A percentile compares a stretch with the other conserved stretches of the same genome.
phyloP scores from a whole-genome alignment of 2,329 filamentous ascomycete species.

The Endothia cerciana region DNA sequence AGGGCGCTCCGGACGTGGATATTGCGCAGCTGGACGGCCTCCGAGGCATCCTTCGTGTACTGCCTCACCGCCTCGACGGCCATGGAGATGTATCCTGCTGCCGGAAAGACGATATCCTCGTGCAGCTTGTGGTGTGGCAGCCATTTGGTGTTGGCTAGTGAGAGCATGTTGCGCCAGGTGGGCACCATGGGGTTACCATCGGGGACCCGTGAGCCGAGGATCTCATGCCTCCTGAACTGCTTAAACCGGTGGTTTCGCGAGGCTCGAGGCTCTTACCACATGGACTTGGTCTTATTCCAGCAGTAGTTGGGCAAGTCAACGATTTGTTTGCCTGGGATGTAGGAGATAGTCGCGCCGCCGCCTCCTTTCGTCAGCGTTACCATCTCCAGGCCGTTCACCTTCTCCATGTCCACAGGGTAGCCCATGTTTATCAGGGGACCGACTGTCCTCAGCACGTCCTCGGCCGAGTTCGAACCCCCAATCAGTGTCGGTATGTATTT shows the following conservation, averaged over 20 bases:
- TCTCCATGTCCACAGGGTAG: neutral
- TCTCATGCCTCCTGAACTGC: conserved; percentile 1
- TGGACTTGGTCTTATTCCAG: conserved; percentile 6
- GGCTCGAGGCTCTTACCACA: neutral
- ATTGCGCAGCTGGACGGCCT: neutral
- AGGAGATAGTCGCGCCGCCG: neutral
- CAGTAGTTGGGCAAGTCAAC: conserved; percentile 6
- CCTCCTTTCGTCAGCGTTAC: neutral
- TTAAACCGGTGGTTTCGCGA: neutral
- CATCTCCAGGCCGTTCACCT: neutral
- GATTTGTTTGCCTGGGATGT: neutral
- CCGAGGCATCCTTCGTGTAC: neutral
- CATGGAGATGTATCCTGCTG: conserved; percentile 31
- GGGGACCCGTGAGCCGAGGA: neutral
- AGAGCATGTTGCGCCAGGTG: conserved; percentile 29
- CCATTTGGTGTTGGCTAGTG: conserved; percentile 41
- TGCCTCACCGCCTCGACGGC: conserved; percentile 32
- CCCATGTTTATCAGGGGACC: neutral
- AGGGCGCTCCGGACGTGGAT: conserved; percentile 15
- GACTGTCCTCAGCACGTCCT: neutral
- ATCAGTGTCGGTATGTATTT: neutral
- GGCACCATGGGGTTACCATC: conserved; percentile 26
- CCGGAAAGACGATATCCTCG: conserved; percentile 43
- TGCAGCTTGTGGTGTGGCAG: conserved; percentile 41
- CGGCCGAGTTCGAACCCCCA: neutral